Evolutionary conservation across 2,329 filamentous ascomycete species (phyloP).

Genomic region (Talaromyces sp.): DNA sequence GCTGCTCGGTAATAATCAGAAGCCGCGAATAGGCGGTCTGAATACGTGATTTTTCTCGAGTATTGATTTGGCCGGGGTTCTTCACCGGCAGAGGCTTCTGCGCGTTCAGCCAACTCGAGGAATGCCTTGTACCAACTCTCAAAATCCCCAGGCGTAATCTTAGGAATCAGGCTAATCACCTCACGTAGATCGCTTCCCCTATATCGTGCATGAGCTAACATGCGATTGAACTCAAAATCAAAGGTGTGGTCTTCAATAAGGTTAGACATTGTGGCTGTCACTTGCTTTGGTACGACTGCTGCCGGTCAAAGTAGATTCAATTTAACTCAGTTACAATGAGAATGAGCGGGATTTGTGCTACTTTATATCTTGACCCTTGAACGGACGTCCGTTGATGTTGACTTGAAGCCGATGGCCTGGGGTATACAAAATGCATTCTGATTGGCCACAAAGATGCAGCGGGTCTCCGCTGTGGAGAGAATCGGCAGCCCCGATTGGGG

Average conservation of each 20-base stretch:
- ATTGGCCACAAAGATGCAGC: neutral
- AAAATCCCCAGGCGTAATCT: conserved; percentile 33
- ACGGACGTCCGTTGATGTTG: neutral
- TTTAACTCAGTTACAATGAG: too few species aligned
- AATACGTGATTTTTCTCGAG: neutral
- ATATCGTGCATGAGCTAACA: conserved; percentile 30
- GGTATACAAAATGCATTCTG: neutral
- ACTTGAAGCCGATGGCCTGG: neutral
- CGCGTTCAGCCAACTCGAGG: conserved; percentile 10
- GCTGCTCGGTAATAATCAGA: conserved; percentile 34
- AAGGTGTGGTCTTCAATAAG: conserved; percentile 16
- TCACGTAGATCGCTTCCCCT: conserved; percentile 37
- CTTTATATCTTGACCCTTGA: neutral
- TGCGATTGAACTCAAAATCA: conserved; percentile 38
- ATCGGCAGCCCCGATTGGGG: neutral
- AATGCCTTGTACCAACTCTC: conserved; percentile 37
- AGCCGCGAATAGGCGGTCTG: conserved; percentile 31
- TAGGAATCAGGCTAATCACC: conserved; percentile 27
- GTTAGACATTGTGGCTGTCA: neutral
- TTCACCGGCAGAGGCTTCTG: neutral
- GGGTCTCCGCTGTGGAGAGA: neutral
- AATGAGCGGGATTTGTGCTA: too few species aligned
- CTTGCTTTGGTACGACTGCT: neutral
- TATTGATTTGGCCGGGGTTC: conserved; percentile 23
- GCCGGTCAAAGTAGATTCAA: too few species aligned